Base-by-base conservation (phyloP, 495 filamentous ascomycete genomes). In the Halenospora varia region DNA sequence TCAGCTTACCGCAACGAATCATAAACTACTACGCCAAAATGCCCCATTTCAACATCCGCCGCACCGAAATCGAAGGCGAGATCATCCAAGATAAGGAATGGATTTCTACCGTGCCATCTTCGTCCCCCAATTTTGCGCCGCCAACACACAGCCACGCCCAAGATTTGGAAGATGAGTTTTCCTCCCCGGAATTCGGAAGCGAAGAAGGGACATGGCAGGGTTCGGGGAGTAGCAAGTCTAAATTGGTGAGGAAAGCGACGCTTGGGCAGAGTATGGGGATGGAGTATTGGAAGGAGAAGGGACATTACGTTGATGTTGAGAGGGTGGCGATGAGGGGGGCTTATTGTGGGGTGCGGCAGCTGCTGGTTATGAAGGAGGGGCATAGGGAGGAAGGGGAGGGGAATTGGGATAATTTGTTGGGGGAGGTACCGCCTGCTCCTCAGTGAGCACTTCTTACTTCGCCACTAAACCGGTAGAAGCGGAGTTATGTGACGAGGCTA, bases 1-100 rank as follows among this genome's bases (percentile, higher is more conserved):
- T 85, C 51, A 66, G 70, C 2, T 70, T 77, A 3, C 73, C 78
- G 2, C 85, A 88, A 54, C 70, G 71, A 22, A 25, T 89, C n/a
- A 63, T 75, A 23, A 84, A 79, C 48, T 71, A 70, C 51, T 48
- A 84, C 2, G 68, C 75, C 23, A 77, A 78, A 8, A 64, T 84
- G 29, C 83, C 85, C 3, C 75, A 78, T 66, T 68, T 73, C 20
- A 86, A 88, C 60, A 76, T 82, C 44, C 79, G 82, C 17, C 76
- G 86, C 0, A 68, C 71, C 0, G 82, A 87, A 53, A 59, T 73
- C 26, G 72, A 73, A 48, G 83, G 83, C 2, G 70, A 84, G 58
- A 59, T 54, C n/a, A 77, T 85, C 2, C 63, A 70, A 20, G 79
- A 85, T 63, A 77, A 69, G 29, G 72, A 80, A 10, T 88, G 77